phyloP scores from a whole-genome alignment of 164 flowering plant species.

The Berberis thunbergii region DNA sequence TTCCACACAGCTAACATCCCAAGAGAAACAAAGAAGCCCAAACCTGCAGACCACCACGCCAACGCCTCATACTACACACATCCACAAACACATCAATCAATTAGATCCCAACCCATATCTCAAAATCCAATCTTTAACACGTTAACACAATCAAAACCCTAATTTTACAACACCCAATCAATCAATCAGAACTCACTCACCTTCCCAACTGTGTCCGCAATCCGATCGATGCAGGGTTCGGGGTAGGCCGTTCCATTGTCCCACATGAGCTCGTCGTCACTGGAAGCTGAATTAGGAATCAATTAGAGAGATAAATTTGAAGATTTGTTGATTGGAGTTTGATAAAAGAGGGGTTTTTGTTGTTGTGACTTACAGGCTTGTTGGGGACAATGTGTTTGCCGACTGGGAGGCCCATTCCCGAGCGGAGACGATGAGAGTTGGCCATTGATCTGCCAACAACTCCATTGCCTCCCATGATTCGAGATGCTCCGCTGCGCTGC shows the following conservation, averaged over 20 bases:
- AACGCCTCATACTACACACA: constrained; percentile 76
- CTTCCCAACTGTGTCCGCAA: constrained; percentile 89
- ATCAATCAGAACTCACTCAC: constrained; percentile 17
- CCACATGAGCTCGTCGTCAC: constrained; percentile 91
- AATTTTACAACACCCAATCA: too few species aligned
- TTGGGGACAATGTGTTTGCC: constrained; percentile 93
- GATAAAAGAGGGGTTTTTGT: not conserved
- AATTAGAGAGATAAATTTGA: not conserved
- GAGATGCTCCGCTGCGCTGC: constrained; percentile 48
- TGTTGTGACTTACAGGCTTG: constrained; percentile 51
- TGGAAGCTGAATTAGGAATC: constrained; percentile 36
- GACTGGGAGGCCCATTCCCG: constrained; percentile 98
- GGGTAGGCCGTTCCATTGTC: constrained; percentile 88
- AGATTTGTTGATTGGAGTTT: not conserved
- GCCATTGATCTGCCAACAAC: constrained; percentile 57
- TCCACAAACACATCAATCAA: not conserved
- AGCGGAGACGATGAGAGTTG: constrained; percentile 77
- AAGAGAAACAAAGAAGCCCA: constrained; percentile 66
- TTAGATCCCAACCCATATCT: not conserved
- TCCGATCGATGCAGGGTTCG: constrained; percentile 91
- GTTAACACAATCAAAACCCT: not conserved
- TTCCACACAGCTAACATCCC: constrained; percentile 83
- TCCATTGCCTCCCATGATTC: constrained; percentile 78
- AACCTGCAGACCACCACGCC: constrained; percentile 94
- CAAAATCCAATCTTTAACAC: not conserved